Evolutionary conservation across 2,329 filamentous ascomycete species (phyloP), one percentile per base, ranked within the genome.

Genomic region (Beauveria caledonica): DNA sequence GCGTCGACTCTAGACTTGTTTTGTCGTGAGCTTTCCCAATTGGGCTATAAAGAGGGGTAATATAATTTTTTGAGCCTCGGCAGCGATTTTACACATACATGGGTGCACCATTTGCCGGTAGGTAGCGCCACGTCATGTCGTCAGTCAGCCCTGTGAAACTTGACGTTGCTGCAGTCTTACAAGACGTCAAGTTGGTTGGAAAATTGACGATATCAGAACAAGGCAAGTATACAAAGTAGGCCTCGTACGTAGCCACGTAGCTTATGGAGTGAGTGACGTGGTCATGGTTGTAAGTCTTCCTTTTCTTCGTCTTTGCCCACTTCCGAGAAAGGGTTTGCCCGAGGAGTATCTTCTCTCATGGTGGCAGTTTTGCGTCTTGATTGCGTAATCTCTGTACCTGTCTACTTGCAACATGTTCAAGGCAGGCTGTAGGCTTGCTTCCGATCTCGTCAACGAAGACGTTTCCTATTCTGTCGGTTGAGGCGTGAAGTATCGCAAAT

Each of bases 1-100:
- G 54, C 54, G 48, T 46, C 44, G 44, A 39, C 54, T 56, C 54
- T 48, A 56, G 19, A 10, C 55, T 45, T 50, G 10, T 49, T 58
- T 58, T 9, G 55, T 50, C 21, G 19, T 25, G 13, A 29, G 29
- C 9, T 50, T 48, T 23, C 53, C 33, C 15, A 15, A n/a, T 33
- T 29, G n/a, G 46, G 29, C 45, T 19, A 50, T 33, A 21, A 50
- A 11, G 55, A 58, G 55, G 55, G 55, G 55, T 58, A 50, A 42
- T 23, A 21, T 27, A 10, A 42, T 3, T 50, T 3, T 50, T 9
- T 36, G 29, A 42, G 45, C 55, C 55, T 58, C 55, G 55, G 55
- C 44, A 58, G 5, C n/a, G 5, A 17, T 13, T 27, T 27, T 9
- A 29, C 36, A 50, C 1, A 21, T 9, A 17, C 17, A 58, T 21